Base-by-base conservation (phyloP, 495 filamentous ascomycete species). In the Amorphotheca resinae region DNA sequence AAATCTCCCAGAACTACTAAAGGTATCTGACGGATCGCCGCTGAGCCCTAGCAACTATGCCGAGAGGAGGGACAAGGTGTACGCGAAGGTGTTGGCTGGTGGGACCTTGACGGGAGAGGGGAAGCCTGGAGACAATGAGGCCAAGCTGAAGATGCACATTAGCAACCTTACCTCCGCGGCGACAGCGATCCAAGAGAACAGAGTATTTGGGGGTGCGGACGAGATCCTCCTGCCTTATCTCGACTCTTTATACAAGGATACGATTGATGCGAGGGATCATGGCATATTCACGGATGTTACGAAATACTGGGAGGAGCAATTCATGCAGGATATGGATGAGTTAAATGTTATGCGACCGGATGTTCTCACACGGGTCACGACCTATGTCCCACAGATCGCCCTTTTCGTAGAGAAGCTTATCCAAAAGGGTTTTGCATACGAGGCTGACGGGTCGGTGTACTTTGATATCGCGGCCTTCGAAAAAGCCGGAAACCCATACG, bases 81-180 rank as follows among this genome's bases (percentile, higher is more conserved):
- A 93, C 57, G 71, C 69, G 14, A 58, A 58, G 16, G 76, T 87
- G 2, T 53, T 88, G 15, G 65, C 71, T 6, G 73, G 73, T 11
- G 80, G 78, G 12, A 70, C 76, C 22, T 64, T 85, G 40, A 60
- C 71, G 1, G 77, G 79, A 0, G 68, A 76, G 40, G 71, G 70
- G 14, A 68, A 66, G 40, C 65, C 75, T 18, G 63, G 76, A 6
- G 84, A 93, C 48, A 70, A 73, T 34, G 76, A 81, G 44, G 82
- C 93, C 2, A 96, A 95, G 67, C 62, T 84, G 39, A 94, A 93
- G 57, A 94, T 95, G 87, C 87, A 95, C 52, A 74, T 95, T 42
- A 82, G 74, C 55, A 93, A 84, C 2, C 77, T 79, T 41, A 65
- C 70, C 15, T 66, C 75, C 0, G 79, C 82, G 1, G 69, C 76